Conservation (phyloP, 129 eudicot genomes). For the Solidago caesia region DNA sequence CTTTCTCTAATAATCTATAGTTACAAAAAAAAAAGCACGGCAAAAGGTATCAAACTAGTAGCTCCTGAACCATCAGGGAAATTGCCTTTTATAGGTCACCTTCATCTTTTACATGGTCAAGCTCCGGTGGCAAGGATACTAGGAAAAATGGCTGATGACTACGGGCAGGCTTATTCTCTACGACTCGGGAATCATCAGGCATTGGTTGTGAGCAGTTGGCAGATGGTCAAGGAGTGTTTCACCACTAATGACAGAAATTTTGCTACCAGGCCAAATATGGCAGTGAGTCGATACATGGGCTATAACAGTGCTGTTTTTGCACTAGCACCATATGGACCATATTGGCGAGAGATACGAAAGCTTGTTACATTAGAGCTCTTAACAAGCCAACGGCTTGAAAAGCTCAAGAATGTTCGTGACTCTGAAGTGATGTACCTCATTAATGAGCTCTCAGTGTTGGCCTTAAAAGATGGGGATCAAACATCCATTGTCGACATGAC, state of each 20-base stretch:
- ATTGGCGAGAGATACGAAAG: slow-evolving; percentile 53
- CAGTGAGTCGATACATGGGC: slow-evolving; percentile 33
- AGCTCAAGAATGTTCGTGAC: slow-evolving; percentile 31
- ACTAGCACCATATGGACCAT: slow-evolving; percentile 47
- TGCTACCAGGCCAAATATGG: slow-evolving; percentile 44
- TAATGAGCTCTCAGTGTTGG: slow-evolving; percentile 22
- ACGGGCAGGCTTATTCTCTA: slow-evolving; percentile 47
- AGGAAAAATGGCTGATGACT: slow-evolving; percentile 38
- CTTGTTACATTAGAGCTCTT: slow-evolving; percentile 44
- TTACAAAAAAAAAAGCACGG: slow-evolving; percentile 3
- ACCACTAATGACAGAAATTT: slow-evolving; percentile 43
- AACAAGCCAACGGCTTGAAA: slow-evolving; percentile 35
- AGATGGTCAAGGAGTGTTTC: slow-evolving; percentile 49
- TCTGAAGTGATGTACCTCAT: slow-evolving; percentile 30
- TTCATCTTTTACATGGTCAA: slow-evolving; percentile 38
- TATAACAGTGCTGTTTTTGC: slow-evolving; percentile 40
- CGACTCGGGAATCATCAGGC: slow-evolving; percentile 38
- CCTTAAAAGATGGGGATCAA: slow-evolving; percentile 6
- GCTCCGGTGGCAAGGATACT: slow-evolving; percentile 39
- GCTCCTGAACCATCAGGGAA: slow-evolving; percentile 56
- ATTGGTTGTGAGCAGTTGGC: slow-evolving; percentile 48
- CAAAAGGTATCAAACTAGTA: neutral
- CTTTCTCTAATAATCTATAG: slow-evolving; percentile 5
- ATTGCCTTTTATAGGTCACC: slow-evolving; percentile 51
- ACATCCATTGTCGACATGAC: slow-evolving; percentile 21